These are phyloP conservation scores for Hypoxylon sp. DNA, from an alignment of 2,329 filamentous ascomycete species.

Conservation along the genomic window DNA sequence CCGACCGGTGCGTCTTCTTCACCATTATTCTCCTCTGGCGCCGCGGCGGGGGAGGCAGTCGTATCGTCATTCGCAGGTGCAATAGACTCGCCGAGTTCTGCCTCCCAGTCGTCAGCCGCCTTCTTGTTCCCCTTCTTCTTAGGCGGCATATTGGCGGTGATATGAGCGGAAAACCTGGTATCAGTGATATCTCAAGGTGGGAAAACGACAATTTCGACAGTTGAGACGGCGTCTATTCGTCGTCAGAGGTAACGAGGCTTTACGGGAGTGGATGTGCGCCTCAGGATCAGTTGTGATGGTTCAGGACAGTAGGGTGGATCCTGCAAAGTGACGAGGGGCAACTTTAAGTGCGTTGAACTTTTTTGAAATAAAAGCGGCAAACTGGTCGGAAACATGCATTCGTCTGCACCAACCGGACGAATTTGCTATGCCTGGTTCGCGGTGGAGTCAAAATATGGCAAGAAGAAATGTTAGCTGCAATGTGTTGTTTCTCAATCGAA, in stretches of 20 bases:
- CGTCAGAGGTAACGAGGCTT: neutral
- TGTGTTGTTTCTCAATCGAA: conserved; percentile 7
- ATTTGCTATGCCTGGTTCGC: conserved; percentile 6
- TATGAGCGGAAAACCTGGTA: neutral
- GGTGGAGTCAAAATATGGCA: conserved; percentile 3
- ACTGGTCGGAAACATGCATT: conserved; percentile 13
- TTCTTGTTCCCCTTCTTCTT: conserved; percentile 94
- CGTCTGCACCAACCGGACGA: conserved; percentile 5
- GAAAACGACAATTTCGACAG: neutral
- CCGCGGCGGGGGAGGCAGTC: conserved; percentile 64
- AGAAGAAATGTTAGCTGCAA: conserved; percentile 7
- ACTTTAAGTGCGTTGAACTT: conserved; percentile 25
- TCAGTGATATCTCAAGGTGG: neutral
- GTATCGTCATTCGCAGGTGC: conserved; percentile 69
- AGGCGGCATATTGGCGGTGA: conserved; percentile 77
- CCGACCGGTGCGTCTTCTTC: conserved; percentile 69
- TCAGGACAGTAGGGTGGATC: conserved; percentile 29
- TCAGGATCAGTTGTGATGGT: conserved; percentile 6
- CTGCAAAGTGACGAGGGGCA: conserved; percentile 29
- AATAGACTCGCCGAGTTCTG: conserved; percentile 85
- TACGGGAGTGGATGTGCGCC: conserved; percentile 6
- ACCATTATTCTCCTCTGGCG: conserved; percentile 61
- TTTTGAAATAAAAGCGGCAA: conserved; percentile 8
- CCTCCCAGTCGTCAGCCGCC: conserved; percentile 93
- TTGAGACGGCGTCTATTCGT: neutral